A percentile compares a stretch with the other conserved stretches of the same genome.
Conservation (phyloP, 129 eudicot species). For the Flaveria sonorensis region DNA sequence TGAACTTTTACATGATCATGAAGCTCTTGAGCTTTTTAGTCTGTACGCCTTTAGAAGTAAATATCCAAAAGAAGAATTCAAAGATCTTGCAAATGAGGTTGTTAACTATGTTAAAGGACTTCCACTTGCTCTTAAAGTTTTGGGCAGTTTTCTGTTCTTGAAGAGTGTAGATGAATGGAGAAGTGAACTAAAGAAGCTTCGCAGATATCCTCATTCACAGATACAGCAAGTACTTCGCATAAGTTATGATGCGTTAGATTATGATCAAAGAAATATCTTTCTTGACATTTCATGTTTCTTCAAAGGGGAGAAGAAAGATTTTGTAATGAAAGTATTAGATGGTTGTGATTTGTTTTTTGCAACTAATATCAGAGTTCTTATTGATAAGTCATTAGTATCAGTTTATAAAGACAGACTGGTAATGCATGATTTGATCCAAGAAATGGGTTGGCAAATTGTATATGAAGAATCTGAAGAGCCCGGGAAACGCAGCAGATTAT, state of each 20-base stretch:
- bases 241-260: conserved; percentile 41
- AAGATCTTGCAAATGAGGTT: conserved; percentile 24
- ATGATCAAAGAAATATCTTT: conserved; percentile 39
- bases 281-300: conserved; percentile 46
- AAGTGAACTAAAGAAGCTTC: conserved; percentile 31
- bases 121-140: conserved; percentile 43
- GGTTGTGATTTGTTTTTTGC: conserved; percentile 34
- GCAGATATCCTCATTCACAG: conserved; percentile 26
- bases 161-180: conserved; percentile 35
- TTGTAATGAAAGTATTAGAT: conserved; percentile 31
- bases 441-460: conserved; percentile 51
- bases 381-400: conserved; percentile 34
- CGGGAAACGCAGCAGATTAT: conserved; percentile 37
- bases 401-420: conserved; percentile 6
- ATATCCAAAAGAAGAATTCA: conserved; percentile 33
- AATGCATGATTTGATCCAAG: conserved; percentile 49
- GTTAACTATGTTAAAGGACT: conserved; percentile 40
- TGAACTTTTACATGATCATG: conserved; percentile 28
- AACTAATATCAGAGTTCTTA: conserved; percentile 39
- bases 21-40: conserved; percentile 46
- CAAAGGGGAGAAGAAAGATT: conserved; percentile 36
- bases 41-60: conserved; percentile 32
- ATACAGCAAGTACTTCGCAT: conserved; percentile 30
- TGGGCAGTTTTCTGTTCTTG: conserved; percentile 31
- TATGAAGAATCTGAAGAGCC: conserved; percentile 30